Base-by-base conservation (phyloP, 805 yeast species). In the Starmerella stigmatis region DNA sequence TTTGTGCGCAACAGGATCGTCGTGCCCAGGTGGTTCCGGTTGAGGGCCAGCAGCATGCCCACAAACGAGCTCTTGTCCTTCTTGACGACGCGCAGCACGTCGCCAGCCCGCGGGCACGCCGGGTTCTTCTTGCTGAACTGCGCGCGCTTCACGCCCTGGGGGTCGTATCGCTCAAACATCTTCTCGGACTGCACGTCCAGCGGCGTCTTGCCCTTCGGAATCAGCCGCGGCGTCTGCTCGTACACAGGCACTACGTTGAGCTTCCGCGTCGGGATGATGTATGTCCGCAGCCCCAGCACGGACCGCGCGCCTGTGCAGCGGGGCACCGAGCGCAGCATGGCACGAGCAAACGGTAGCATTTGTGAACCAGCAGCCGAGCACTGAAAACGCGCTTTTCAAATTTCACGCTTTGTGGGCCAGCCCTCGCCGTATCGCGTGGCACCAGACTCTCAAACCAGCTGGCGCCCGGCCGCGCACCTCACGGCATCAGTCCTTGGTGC, bases 1-100 rank as follows among this genome's bases (percentile, higher is more conserved):
- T 81, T 85, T 61, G 86, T 85, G 70, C 98, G 79, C 52, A 89
- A 63, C 45, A 85, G 66, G n/a, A 89, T 65, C 49, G 82, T 80
- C 15, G 94, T 74, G 36, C 83, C 86, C 35, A 82, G 65, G 31
- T 77, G 79, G 50, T 76, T 72, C 59, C 88, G 74, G 59, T 81
- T 81, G 46, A 86, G 71, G 44, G 83, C 86, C 44, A 89, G 66
- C 1, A 86, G 75, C 61, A 80, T 80, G 5, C 97, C 98, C 19
- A 77, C 70, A 51, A 85, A 79, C 51, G 75, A 63, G 46, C 75
- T 70, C 13, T 65, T 63, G 55, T 75, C 76, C 56, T 71, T 71
- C 60, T 82, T 86, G 26, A 77, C 75, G 4, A 88, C 81, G 51
- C 82, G 75, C 30, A 88, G 76, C 23, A 85, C 70, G 60, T 88